These are phyloP conservation scores for Solanum infundibuliforme DNA, from an alignment of 257 asterid genomes.

Conservation along the genomic window DNA sequence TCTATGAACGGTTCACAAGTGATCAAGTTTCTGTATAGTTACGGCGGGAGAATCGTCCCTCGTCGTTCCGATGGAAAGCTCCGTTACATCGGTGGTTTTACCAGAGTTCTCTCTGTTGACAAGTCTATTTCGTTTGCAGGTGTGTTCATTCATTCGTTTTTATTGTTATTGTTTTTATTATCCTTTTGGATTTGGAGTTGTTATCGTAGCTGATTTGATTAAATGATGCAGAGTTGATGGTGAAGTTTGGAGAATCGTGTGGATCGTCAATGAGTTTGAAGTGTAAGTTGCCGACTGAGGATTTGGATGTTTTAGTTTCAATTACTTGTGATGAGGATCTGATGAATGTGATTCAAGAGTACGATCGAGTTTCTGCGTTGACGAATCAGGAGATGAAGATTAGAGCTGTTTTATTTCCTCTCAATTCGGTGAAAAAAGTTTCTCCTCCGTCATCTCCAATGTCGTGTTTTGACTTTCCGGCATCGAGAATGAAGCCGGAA, in stretches of 20 bases:
- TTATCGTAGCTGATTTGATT: neutral
- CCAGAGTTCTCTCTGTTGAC: conserved; percentile 70
- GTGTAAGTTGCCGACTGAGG: conserved; percentile 75
- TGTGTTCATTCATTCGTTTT: neutral
- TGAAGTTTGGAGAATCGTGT: conserved; percentile 67
- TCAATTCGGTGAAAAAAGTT: conserved; percentile 32
- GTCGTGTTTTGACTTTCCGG: conserved; percentile 53
- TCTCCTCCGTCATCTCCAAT: conserved; percentile 63
- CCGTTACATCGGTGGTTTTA: conserved; percentile 72
- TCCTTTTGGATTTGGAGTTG: neutral
- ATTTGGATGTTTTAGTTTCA: conserved; percentile 64
- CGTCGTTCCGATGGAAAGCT: conserved; percentile 66
- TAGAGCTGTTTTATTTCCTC: conserved; percentile 57
- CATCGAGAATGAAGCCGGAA: neutral
- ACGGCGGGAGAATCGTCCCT: conserved; percentile 60
- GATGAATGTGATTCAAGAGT: conserved; percentile 44
- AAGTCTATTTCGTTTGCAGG: conserved; percentile 22
- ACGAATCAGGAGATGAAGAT: conserved; percentile 39
- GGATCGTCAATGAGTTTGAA: conserved; percentile 58
- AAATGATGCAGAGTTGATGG: conserved; percentile 43
- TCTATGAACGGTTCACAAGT: conserved; percentile 5
- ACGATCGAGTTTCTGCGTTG: conserved; percentile 38
- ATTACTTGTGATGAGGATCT: conserved; percentile 72
- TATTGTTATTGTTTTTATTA: neutral
- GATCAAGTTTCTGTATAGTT: conserved; percentile 76